Conservation (phyloP, 441 rosid genomes). For the Pelargonium citronellum region DNA sequence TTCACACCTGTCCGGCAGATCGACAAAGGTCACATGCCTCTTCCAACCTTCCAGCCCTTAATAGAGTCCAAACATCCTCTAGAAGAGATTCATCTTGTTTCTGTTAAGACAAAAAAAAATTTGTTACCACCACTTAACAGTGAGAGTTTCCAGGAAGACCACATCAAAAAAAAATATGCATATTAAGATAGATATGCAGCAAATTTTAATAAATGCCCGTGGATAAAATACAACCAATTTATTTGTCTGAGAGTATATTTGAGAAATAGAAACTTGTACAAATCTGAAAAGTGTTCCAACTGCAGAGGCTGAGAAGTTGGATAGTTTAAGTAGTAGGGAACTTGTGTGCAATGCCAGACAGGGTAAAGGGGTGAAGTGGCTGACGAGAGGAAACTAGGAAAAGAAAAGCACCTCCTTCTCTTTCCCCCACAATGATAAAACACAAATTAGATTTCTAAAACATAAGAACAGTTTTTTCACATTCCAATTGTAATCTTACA, state of each 20-base stretch:
- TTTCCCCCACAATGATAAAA: background rate
- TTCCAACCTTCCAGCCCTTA: slow-evolving; percentile 88
- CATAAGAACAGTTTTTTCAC: background rate
- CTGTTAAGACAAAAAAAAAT: slow-evolving; percentile 33
- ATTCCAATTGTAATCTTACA: background rate
- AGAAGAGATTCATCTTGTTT: slow-evolving; percentile 94
- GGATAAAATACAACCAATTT: background rate
- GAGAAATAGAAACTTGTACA: background rate
- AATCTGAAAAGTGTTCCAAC: background rate
- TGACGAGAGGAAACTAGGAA: background rate
- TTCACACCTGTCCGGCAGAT: slow-evolving; percentile 88
- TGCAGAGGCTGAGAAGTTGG: slow-evolving; percentile 5
- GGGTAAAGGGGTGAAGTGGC: background rate
- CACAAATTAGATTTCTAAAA: background rate
- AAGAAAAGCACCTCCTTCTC: background rate
- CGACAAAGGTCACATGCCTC: slow-evolving; percentile 94
- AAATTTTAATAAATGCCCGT: background rate
- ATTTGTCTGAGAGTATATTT: slow-evolving; percentile 1
- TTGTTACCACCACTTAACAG: slow-evolving; percentile 8
- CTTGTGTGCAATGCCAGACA: slow-evolving; percentile 3
- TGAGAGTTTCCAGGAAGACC: background rate
- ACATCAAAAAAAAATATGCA: background rate
- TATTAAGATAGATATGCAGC: background rate
- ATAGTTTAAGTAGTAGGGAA: background rate
- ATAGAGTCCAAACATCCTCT: slow-evolving; percentile 91